phyloP scores from a whole-genome alignment of 257 asterid species.

The Solanum gandarillasii region DNA sequence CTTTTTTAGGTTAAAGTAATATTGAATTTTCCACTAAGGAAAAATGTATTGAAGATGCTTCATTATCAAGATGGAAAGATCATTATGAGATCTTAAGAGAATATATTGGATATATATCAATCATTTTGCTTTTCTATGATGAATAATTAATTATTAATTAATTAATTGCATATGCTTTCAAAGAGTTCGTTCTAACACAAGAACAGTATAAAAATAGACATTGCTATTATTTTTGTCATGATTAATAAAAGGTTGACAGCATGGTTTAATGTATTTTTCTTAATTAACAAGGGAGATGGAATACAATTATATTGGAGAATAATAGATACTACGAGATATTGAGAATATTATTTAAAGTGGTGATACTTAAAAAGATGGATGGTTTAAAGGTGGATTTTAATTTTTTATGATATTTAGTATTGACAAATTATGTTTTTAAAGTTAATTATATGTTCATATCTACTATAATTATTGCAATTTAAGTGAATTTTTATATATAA shows the following conservation, averaged over 20 bases:
- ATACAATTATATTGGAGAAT: neutral
- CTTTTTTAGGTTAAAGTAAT: constrained; percentile 9
- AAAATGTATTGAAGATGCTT: constrained; percentile 1
- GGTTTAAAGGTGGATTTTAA: neutral
- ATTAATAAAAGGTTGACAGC: neutral
- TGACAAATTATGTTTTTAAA: neutral
- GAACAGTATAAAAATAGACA: neutral
- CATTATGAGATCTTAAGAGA: neutral
- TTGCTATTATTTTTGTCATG: neutral
- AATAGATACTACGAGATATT: neutral
- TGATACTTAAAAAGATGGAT: neutral
- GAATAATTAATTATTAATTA: neutral
- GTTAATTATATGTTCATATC: neutral
- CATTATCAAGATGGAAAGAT: neutral
- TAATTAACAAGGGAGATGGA: neutral
- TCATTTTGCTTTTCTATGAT: neutral
- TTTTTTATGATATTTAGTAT: neutral
- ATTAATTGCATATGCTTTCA: neutral
- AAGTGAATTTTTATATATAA: neutral
- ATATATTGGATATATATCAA: neutral
- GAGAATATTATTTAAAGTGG: neutral
- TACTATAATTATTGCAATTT: neutral
- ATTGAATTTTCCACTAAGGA: neutral
- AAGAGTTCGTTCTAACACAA: neutral
- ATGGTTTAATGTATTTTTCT: neutral